Percentiles rank a stretch among this genome's conserved stretches.
These are phyloP conservation scores for Babesia caballi DNA, from an alignment of 169 alveolate species.

Conservation along the genomic window DNA sequence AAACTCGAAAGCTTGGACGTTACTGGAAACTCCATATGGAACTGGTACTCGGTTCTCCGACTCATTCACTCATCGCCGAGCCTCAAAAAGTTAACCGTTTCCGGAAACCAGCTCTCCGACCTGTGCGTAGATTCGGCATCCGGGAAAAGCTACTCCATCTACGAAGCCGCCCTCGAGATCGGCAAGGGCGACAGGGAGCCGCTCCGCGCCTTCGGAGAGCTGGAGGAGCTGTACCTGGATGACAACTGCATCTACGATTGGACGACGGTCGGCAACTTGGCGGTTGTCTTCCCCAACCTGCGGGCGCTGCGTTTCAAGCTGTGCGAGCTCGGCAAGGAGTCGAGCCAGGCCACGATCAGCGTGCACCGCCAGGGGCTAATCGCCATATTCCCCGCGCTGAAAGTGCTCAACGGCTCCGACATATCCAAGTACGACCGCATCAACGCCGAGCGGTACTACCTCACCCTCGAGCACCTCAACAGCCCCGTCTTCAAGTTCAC, in stretches of 20 bases:
- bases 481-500: neutral
- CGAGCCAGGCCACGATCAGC: neutral
- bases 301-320: conserved; percentile 2
- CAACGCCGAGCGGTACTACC: conserved; percentile 58
- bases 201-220: neutral
- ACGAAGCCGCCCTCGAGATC: conserved; percentile 5
- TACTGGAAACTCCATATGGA: conserved; percentile 15
- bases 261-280: conserved; percentile 8
- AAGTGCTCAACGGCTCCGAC: conserved; percentile 49
- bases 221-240: conserved; percentile 36
- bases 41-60: conserved; percentile 12
- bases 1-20: neutral
- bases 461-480: conserved; percentile 3
- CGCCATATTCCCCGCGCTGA: conserved; percentile 37
- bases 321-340: neutral
- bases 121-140: conserved; percentile 8
- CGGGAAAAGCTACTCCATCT: neutral
- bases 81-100: neutral
- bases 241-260: conserved; percentile 47
- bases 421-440: conserved; percentile 35
- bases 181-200: neutral
- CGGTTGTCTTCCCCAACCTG: conserved; percentile 21
- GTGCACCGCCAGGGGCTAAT: conserved; percentile 37
- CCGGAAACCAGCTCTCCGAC: conserved; percentile 10
- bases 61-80: neutral